Evolutionary conservation across 2,329 filamentous ascomycete species (phyloP), one percentile per base, ranked within the genome.

Genomic region (Stachybotrys elegans): DNA sequence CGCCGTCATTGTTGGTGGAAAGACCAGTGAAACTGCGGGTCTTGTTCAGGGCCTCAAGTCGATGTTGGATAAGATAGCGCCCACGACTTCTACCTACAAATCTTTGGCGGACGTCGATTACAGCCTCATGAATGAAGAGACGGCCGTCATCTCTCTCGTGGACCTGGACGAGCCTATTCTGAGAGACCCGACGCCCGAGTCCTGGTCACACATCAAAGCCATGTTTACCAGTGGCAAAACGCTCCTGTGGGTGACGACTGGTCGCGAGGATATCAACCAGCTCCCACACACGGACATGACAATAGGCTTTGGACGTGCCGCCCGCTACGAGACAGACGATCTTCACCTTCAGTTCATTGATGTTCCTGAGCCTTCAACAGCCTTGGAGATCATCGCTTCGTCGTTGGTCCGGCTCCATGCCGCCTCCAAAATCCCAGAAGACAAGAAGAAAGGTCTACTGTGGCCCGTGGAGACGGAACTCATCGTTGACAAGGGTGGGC

Each of bases 211-310:
- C 5, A 13, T 45, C 21, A 37, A 42, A 17, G 20, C 11, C 8
- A 21, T 45, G 7, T 42, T 20, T 20, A 8, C 9, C 9, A 22
- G 16, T 6, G 17, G 16, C 6, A 22, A 22, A 13, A 42, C 21
- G 5, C 19, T 45, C 22, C 22, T 45, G 23, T 45, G 43, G 43
- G 32, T 45, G 2, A 45, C 43, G 9, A n/a, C 37, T 11, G 43
- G 43, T 4, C 22, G 35, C 19, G 37, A 29, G 6, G 31, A 40
- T 13, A n/a, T n/a, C n/a, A n/a, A n/a, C n/a, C 38, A 37, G 6
- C 27, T 27, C 9, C 43, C 43, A 14, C 25, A 45, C 32, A 25
- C 27, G 12, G 7, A 42, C n/a, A 42, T 42, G 31, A 31, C 22
- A 16, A n/a, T 27, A 16, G 38, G 22, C 4, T 42, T 32, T 12